Conservation (phyloP, 805 yeast genomes). For the Starmerella sirachaensis region DNA sequence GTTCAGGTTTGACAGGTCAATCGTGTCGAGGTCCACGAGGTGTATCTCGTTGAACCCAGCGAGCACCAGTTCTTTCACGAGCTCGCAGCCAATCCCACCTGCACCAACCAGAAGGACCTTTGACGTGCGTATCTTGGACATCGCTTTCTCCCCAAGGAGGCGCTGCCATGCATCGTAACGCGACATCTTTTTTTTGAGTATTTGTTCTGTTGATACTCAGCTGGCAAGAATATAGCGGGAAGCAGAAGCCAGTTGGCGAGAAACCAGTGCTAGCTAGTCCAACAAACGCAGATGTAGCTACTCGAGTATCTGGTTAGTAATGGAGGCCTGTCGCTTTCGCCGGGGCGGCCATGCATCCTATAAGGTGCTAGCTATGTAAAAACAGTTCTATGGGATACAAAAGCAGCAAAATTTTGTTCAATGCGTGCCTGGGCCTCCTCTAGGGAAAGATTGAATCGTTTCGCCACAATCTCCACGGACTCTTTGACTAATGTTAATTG, state of each 20-base stretch:
- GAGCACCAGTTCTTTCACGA: constrained; percentile 95
- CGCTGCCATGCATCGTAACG: constrained; percentile 14
- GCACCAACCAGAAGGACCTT: constrained; percentile 85
- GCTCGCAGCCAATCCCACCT: constrained; percentile 99
- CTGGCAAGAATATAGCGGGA: too few species aligned
- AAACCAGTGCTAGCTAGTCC: too few species aligned
- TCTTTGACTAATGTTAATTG: constrained; percentile 19
- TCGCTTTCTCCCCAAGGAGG: constrained; percentile 18
- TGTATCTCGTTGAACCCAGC: constrained; percentile 44
- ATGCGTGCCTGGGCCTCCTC: constrained; percentile 5
- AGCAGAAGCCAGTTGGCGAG: too few species aligned
- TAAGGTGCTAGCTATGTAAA: too few species aligned
- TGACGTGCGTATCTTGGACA: constrained; percentile 13
- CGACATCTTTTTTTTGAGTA: too few species aligned
- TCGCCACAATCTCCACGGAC: constrained; percentile 4
- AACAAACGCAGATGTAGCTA: too few species aligned
- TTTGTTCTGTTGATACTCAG: too few species aligned
- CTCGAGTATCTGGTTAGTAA: too few species aligned
- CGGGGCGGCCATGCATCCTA: too few species aligned
- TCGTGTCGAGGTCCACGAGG: constrained; percentile 77
- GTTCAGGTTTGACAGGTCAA: constrained; percentile 82
- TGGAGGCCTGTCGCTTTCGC: too few species aligned
- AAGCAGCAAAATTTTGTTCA: constrained; percentile 6
- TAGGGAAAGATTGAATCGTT: constrained; percentile 4
- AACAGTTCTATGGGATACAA: too few species aligned